A percentile compares a stretch with the other conserved stretches of the same genome.
Conservation (phyloP, 1,139 yeast genomes). For the Hanseniaspora gamundiae region DNA sequence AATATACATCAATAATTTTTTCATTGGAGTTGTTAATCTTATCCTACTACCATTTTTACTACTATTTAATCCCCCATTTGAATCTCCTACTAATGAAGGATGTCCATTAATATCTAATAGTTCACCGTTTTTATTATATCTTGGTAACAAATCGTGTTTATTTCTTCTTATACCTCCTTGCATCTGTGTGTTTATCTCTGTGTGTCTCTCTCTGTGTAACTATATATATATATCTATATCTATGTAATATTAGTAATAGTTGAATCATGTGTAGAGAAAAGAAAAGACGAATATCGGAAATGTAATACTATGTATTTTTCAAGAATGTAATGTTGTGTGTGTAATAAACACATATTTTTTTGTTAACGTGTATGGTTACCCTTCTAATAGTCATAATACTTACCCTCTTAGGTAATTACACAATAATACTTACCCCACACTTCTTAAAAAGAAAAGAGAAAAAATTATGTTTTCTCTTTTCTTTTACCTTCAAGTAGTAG, state of each 20-base stretch:
- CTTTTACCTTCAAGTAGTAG: too few relatives aligned
- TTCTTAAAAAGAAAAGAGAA: too few relatives aligned
- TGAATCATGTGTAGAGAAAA: too few relatives aligned
- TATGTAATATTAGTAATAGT: neutral
- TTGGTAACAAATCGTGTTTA: constrained; percentile 21
- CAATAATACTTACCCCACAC: too few relatives aligned
- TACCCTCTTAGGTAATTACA: too few relatives aligned
- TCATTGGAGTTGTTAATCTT: constrained; percentile 33
- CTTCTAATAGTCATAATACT: too few relatives aligned
- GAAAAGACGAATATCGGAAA: too few relatives aligned
- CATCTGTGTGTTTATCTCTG: constrained; percentile 11
- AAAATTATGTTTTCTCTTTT: too few relatives aligned
- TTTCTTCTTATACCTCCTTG: constrained; percentile 26
- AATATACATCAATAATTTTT: constrained; percentile 28
- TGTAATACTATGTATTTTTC: too few relatives aligned
- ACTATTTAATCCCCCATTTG: constrained; percentile 1
- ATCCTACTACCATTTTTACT: constrained; percentile 8
- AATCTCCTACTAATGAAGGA: constrained; percentile 3
- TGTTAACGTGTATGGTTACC: too few relatives aligned
- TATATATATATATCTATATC: neutral
- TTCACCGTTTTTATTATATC: constrained; percentile 14
- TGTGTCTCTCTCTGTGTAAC: neutral
- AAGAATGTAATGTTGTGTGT: too few relatives aligned
- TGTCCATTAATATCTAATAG: neutral
- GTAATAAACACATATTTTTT: too few relatives aligned